These are phyloP conservation scores for Viola odorata DNA, from an alignment of 345 rosid species.

Conservation along the genomic window DNA sequence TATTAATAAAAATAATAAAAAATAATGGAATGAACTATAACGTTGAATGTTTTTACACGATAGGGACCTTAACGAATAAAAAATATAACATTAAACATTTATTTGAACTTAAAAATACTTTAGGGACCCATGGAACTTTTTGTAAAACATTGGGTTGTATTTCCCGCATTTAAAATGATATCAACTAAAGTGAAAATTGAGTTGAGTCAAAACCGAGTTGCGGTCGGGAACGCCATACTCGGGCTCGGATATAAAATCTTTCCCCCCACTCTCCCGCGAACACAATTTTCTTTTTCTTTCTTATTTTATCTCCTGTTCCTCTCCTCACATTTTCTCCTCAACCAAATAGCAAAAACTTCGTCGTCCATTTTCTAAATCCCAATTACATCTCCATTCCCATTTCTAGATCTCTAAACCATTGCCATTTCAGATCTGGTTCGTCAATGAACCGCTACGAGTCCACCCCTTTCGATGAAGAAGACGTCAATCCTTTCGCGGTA, in stretches of 20 bases:
- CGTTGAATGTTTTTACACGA: too few relatives aligned
- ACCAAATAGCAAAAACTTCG: too few relatives aligned
- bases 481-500: constrained; percentile 93
- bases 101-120: too few relatives aligned
- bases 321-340: neutral
- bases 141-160: too few relatives aligned
- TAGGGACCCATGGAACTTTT: too few relatives aligned
- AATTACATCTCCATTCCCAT: too few relatives aligned
- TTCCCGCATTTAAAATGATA: too few relatives aligned
- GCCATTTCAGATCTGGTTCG: neutral
- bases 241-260: neutral
- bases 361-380: too few relatives aligned
- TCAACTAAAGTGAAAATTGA: neutral
- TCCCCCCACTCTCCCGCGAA: neutral
- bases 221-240: neutral
- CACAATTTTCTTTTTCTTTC: neutral
- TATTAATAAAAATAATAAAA: too few relatives aligned
- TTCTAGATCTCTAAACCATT: neutral
- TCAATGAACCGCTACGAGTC: constrained; percentile 65
- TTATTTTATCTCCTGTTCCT: neutral
- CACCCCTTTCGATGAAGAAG: constrained; percentile 81
- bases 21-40: too few relatives aligned
- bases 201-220: neutral
- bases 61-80: too few relatives aligned
- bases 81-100: too few relatives aligned